phyloP scores from a whole-genome alignment of 2,329 filamentous ascomycete species.

The Rutstroemia sp. region DNA sequence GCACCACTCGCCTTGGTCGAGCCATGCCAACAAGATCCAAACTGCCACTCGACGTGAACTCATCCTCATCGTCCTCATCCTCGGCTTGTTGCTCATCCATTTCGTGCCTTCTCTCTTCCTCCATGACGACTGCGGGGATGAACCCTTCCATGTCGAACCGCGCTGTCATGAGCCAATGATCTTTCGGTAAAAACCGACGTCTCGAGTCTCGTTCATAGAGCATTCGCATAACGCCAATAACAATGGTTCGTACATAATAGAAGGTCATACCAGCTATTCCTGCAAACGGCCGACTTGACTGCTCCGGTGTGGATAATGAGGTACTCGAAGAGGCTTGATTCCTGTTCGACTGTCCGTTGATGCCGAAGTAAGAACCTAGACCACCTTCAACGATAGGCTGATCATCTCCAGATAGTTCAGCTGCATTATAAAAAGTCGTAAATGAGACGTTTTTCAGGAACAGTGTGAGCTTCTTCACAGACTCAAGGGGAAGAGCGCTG shows the following conservation, averaged over 20 bases:
- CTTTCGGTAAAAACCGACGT: constrained; percentile 70
- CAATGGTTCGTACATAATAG: constrained; percentile 69
- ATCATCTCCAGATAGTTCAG: constrained; percentile 49
- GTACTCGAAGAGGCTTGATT: constrained; percentile 5
- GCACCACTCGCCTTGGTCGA: constrained; percentile 53
- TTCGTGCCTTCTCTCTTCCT: constrained; percentile 74
- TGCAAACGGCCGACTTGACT: constrained; percentile 38
- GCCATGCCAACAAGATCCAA: constrained; percentile 45
- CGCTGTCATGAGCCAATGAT: constrained; percentile 89
- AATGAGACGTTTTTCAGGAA: constrained; percentile 93
- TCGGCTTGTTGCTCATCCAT: constrained; percentile 55
- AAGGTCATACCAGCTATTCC: constrained; percentile 67
- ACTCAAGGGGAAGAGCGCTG: constrained; percentile 62
- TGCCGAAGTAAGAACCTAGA: constrained; percentile 39
- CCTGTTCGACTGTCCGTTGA: constrained; percentile 18
- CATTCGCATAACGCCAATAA: constrained; percentile 76
- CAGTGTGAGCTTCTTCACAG: constrained; percentile 66
- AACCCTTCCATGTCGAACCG: constrained; percentile 87
- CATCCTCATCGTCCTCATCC: constrained; percentile 19
- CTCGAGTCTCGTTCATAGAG: constrained; percentile 91
- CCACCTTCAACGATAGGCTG: constrained; percentile 31
- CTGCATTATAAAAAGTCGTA: constrained; percentile 75
- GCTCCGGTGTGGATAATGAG: not conserved
- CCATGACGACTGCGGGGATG: constrained; percentile 74
- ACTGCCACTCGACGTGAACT: constrained; percentile 32